phyloP scores from a whole-genome alignment of 1,284 basidiomycete genomes.

The Puccinia hordei region DNA sequence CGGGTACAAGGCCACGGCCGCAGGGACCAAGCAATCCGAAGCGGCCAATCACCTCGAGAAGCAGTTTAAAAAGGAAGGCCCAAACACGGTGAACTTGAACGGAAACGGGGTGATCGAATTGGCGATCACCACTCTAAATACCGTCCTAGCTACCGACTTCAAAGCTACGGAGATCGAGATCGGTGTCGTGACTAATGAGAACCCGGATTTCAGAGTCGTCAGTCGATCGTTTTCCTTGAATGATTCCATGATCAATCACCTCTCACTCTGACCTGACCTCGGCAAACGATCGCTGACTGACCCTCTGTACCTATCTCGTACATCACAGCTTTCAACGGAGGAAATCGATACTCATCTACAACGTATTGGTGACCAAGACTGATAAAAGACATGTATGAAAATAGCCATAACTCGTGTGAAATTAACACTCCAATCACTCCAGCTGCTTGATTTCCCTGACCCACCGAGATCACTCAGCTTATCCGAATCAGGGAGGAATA shows the following conservation, averaged over 20 bases:
- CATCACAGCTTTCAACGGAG: conserved; percentile 36
- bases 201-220: conserved; percentile 55
- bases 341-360: conserved; percentile 50
- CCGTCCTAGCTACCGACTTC: conserved; percentile 90
- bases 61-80: conserved; percentile 86
- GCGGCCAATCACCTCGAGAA: conserved; percentile 96
- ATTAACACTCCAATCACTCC: background rate
- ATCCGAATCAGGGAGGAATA: background rate
- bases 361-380: conserved; percentile 49
- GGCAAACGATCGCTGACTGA: background rate
- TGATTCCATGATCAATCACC: background rate
- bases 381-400: conserved; percentile 16
- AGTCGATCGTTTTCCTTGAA: conserved; percentile 19
- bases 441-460: background rate
- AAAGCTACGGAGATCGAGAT: conserved; percentile 68
- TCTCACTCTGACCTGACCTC: background rate
- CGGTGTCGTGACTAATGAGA: conserved; percentile 59
- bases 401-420: background rate
- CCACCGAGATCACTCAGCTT: background rate
- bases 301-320: background rate
- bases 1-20: conserved; percentile 93
- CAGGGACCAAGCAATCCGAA: conserved; percentile 97
- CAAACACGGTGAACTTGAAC: conserved; percentile 51
- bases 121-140: conserved; percentile 91
- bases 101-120: conserved; percentile 66